Percentiles rank a stretch among this genome's conserved stretches.
These are phyloP conservation scores for Coniophora puteana DNA, from an alignment of 1,284 basidiomycete species.

Conservation along the genomic window DNA sequence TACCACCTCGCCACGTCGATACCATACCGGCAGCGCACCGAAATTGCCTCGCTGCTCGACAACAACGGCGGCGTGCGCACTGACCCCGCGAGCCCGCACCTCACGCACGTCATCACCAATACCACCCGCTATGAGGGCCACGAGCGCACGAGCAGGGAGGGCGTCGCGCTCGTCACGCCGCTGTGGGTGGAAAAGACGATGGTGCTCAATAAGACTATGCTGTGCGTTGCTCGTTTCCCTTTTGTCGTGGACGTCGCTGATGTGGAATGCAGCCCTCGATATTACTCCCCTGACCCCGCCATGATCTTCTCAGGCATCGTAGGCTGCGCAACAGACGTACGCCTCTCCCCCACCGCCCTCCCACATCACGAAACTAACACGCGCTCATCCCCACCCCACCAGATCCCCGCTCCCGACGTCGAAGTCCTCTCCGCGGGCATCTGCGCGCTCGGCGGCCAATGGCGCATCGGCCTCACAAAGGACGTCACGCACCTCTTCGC, in stretches of 20 bases:
- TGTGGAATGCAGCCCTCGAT: constrained; percentile 35
- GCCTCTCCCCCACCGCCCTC: constrained; percentile 12
- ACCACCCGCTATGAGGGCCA: constrained; percentile 15
- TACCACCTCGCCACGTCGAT: constrained; percentile 32
- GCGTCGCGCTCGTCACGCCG: constrained; percentile 44
- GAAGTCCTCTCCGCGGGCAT: constrained; percentile 76
- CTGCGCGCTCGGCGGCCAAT: constrained; percentile 78
- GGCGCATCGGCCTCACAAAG: constrained; percentile 67
- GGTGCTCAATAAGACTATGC: constrained; percentile 52
- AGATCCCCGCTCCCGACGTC: constrained; percentile 60
- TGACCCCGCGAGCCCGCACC: constrained; percentile 30
- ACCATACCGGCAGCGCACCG: constrained; percentile 19
- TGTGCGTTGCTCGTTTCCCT: constrained; percentile 34
- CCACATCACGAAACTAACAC: constrained; percentile 6
- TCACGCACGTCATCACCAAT: constrained; percentile 36
- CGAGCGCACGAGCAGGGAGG: constrained; percentile 6
- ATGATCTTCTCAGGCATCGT: constrained; percentile 83
- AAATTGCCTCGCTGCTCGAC: constrained; percentile 33
- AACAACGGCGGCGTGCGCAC: constrained; percentile 39
- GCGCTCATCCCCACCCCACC: constrained; percentile 6
- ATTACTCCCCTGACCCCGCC: constrained; percentile 72
- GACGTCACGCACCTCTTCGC: constrained; percentile 87
- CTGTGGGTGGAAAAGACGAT: constrained; percentile 69
- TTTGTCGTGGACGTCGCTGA: neutral
- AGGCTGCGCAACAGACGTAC: constrained; percentile 63